Base-by-base conservation (phyloP, 2,329 filamentous ascomycete genomes). In the Ophiostoma ulmi region DNA sequence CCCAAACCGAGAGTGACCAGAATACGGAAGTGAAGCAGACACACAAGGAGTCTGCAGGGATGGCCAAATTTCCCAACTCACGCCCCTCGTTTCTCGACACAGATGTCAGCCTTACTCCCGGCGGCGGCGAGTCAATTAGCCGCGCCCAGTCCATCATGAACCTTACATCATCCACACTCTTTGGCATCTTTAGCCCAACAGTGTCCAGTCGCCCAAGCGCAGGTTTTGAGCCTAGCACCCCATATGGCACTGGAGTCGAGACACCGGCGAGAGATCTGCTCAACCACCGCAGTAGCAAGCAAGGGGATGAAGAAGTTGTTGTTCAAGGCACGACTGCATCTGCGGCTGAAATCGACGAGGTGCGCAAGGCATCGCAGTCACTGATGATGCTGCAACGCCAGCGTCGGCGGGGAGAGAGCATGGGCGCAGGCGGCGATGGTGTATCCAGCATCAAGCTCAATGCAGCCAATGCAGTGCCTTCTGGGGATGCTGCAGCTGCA, bases 91-190 rank as follows among this genome's bases (percentile, higher is more conserved):
- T 52, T 17, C 63, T 41, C 65, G 64, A 71, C 35, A n/a, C 39
- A 41, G 58, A 68, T 36, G 44, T 31, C 67, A 70, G 26, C 63
- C n/a, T 75, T 35, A 77, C 75, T 65, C 78, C 77, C 72, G 75
- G 72, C 58, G 26, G 11, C 74, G 38, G 64, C 35, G 72, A 67
- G 67, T 80, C 85, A 69, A 83, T 88, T 74, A 90, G 86, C 77
- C 88, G 92, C 72, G 91, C 90, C 35, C 88, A 90, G 74, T 97
- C 93, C 11, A 87, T 93, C 71, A 83, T 93, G 77, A 97, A 97
- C 78, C 85, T 99, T 72, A 97, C 93, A 4, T 90, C 91, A 11
- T 94, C 93, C 1, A 97, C 95, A 0, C 86, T 99, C 5, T 91
- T 91, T 75, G 94, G 95, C 70, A 99, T 99, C 76, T 99, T 97